Evolutionary conservation across 371 early-diverging fungal species (phyloP).

Genomic region (Capillidium heterosporum): DNA sequence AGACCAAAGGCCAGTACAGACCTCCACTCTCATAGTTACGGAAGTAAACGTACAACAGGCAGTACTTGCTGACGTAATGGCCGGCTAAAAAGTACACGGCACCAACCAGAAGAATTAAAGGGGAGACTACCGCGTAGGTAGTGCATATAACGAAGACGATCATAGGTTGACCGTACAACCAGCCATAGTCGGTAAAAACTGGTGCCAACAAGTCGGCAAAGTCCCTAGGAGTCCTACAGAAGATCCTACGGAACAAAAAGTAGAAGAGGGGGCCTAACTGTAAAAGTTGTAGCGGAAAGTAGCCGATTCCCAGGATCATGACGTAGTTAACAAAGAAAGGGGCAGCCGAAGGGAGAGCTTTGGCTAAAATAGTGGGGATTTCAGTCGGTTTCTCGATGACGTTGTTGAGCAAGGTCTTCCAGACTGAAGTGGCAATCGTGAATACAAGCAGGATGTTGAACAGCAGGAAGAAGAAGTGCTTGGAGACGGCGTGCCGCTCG

Average conservation of each 20-base stretch:
- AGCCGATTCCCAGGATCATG: slow-evolving; percentile 45
- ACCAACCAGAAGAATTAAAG: slow-evolving; percentile 63
- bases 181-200: slow-evolving; percentile 39
- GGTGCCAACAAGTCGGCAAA: slow-evolving; percentile 31
- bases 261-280: slow-evolving; percentile 21
- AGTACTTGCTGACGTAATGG: slow-evolving; percentile 55
- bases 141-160: slow-evolving; percentile 64
- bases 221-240: slow-evolving; percentile 49
- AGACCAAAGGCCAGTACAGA: slow-evolving; percentile 52
- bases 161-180: slow-evolving; percentile 49
- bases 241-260: slow-evolving; percentile 12
- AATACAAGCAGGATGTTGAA: slow-evolving; percentile 78
- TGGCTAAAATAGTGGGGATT: slow-evolving; percentile 49
- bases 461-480: slow-evolving; percentile 72
- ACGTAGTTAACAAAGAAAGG: slow-evolving; percentile 64
- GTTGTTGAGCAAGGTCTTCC: slow-evolving; percentile 48
- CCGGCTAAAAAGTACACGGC: slow-evolving; percentile 55
- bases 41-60: slow-evolving; percentile 59
- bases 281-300: slow-evolving; percentile 20
- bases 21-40: slow-evolving; percentile 69
- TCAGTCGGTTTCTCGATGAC: slow-evolving; percentile 41
- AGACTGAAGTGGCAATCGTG: slow-evolving; percentile 56
- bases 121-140: slow-evolving; percentile 75
- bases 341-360: slow-evolving; percentile 41
- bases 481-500: slow-evolving; percentile 42